Base-by-base conservation (phyloP, 1,284 basidiomycete species). In the Ceratobasidium theobromae region DNA sequence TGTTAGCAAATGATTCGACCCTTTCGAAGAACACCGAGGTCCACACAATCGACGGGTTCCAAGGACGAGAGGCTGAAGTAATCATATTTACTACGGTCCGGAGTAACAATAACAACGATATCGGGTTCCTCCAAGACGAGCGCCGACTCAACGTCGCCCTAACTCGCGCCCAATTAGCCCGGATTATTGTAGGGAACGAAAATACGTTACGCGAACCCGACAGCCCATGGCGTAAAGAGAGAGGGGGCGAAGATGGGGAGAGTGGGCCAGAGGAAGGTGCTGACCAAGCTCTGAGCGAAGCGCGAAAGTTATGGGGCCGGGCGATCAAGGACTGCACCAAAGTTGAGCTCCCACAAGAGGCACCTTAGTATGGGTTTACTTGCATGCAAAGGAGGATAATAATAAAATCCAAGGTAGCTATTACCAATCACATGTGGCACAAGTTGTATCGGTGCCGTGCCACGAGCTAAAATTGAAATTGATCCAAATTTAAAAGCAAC, bases 141-240 rank as follows among this genome's bases (percentile, higher is more conserved):
- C 76, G 87, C 45, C 74, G 87, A 69, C 75, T 87, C 72, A 91
- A 91, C 72, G 89, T 91, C 12, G 88, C 88, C 71, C 86, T 89
- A 81, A 91, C 89, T 6, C 76, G 89, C 1, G 86, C 89, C 1
- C 79, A 81, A 72, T 74, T 84, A 38, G 86, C 79, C 0, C 74
- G 91, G 68, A 82, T 89, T 53, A 79, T 90, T 23, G 78, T 90
- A 16, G 88, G 88, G 0, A 84, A 90, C 73, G 75, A 78, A 43
- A 74, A 74, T 4, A 91, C 88, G 25, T 78, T 89, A 52, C 40
- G 46, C 25, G 14, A 21, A 14, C 23, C 35, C 43, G 12, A 11
- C 18, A 9, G 43, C 43, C 16, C 35, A 16, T 16, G 35, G 35
- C 8, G 16, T 8, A 45, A 21, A 21, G 43, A 45, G 43, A 11